Base-by-base conservation (phyloP, 2,329 filamentous ascomycete species). In the Fusarium verticillioides region DNA sequence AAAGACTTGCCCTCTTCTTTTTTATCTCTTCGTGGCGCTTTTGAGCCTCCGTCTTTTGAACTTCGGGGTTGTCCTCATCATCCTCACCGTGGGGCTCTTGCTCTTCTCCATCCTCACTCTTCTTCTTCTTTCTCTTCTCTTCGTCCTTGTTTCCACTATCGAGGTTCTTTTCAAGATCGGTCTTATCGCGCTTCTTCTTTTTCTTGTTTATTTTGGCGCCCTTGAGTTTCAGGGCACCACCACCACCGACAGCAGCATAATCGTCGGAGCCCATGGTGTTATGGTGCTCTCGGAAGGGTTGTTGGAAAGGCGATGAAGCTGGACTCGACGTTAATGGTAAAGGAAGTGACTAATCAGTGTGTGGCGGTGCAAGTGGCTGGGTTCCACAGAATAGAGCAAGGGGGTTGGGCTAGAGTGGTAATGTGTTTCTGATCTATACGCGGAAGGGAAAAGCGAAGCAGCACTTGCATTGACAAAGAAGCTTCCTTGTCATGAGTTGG, bases 211-310 rank as follows among this genome's bases (percentile, higher is more conserved):
- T 85, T 78, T 91, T 91, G 70, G 86, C 88, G 78, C 95, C 94
- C 85, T 98, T 98, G 68, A 98, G 88, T 80, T 94, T 96, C 39
- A 98, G 89, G 69, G 92, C 92, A 77, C 94, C 94, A 78, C 92
- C 90, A 65, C 90, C 87, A 69, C 88, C 87, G 63, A 86, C 83
- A 70, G 90, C 84, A 53, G 87, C 83, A 85, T 97, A 97, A 76
- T 97, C 94, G 81, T 93, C 92, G 62, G 90, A 87, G 30, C 91
- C 89, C 93, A 95, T 95, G 50, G 39, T 65, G 66, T 75, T 59
- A 13, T 52, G 50, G 65, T 68, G 63, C 56, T 63, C 37, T 36
- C n/a, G 32, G 23, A 39, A 44, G 42, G 63, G 52, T 43, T 12
- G 56, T 60, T 43, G 53, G 50, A 46, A 34, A 39, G 60, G 15